phyloP scores from a whole-genome alignment of 73 alveolate species.

The Paramecium tetraurelia region DNA sequence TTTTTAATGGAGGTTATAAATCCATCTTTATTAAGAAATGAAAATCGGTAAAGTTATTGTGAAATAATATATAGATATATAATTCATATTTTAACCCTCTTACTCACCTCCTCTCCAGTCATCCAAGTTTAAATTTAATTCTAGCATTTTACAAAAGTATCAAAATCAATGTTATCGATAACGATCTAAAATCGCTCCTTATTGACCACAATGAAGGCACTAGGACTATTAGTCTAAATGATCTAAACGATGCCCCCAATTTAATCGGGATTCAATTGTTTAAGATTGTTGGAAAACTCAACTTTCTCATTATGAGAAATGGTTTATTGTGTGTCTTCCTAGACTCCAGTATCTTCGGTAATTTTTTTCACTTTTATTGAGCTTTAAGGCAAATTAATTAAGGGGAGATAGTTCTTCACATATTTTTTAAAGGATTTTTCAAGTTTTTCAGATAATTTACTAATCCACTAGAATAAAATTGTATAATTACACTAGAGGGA shows the following conservation, averaged over 20 bases:
- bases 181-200: background rate
- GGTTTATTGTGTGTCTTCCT: background rate
- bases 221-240: background rate
- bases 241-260: background rate
- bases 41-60: background rate
- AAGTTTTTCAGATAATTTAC: background rate
- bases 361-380: background rate
- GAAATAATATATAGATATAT: background rate
- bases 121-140: slow-evolving; percentile 1
- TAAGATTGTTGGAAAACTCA: background rate
- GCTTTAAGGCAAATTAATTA: background rate
- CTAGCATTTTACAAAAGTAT: background rate
- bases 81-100: background rate
- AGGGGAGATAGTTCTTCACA: background rate
- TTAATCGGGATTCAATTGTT: background rate
- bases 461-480: slow-evolving; percentile 19
- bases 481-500: slow-evolving; percentile 30
- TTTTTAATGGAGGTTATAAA: background rate
- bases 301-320: slow-evolving; percentile 20
- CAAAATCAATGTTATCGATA: slow-evolving; percentile 1
- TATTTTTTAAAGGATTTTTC: slow-evolving; percentile 14
- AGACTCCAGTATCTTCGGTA: background rate
- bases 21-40: background rate
- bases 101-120: background rate
- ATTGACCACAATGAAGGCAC: background rate